Evolutionary conservation across 768 basidiomycete genomes (phyloP).

Genomic region (Lentinus brumalis): DNA sequence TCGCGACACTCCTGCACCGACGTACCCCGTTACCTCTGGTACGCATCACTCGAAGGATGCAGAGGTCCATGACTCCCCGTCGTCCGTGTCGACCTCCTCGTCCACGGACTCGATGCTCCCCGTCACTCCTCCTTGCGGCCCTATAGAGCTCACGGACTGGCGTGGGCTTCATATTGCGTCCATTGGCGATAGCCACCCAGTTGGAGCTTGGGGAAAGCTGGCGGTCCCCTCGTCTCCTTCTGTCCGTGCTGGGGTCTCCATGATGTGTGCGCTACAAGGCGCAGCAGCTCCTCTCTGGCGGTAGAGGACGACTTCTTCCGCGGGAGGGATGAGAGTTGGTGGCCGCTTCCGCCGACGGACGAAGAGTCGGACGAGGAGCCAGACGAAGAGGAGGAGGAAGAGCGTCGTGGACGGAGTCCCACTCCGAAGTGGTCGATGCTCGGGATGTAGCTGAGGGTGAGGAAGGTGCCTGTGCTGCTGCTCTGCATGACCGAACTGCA

Average conservation of each 20-base stretch:
- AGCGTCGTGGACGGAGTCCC: too few species aligned
- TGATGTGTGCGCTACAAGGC: not conserved
- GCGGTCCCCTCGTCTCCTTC: not conserved
- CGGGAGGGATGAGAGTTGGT: not conserved
- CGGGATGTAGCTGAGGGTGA: too few species aligned
- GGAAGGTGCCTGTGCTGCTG: too few species aligned
- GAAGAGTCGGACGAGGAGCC: not conserved
- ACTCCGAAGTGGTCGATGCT: too few species aligned
- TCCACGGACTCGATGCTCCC: not conserved
- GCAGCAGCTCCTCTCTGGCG: not conserved
- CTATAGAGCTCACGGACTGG: not conserved
- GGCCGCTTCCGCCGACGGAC: not conserved
- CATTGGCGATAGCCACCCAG: not conserved
- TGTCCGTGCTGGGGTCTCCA: not conserved
- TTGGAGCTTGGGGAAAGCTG: not conserved
- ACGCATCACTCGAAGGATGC: too few species aligned
- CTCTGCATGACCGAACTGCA: too few species aligned
- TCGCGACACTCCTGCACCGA: too few species aligned
- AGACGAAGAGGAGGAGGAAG: too few species aligned
- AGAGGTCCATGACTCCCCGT: too few species aligned
- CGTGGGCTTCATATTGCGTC: not conserved
- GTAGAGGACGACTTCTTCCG: not conserved
- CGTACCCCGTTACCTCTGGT: too few species aligned
- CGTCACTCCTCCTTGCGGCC: not conserved
- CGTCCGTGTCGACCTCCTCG: not conserved